Evolutionary conservation across 768 basidiomycete species (phyloP), one percentile per base, ranked within the genome.

Genomic region (Naganishia randhawae): DNA sequence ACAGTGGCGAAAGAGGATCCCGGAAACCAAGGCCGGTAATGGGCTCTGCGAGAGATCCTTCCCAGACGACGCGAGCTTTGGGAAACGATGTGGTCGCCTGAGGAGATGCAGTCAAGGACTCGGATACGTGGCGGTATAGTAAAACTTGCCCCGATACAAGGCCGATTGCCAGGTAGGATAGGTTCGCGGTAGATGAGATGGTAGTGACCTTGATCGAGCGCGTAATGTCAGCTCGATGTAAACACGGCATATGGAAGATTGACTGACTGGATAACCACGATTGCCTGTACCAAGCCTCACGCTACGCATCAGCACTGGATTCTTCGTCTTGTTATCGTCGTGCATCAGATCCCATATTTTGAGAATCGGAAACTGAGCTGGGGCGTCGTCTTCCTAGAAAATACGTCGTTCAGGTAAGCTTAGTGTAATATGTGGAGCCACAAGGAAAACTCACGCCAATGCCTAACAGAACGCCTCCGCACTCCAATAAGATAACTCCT

Each of bases 131-230:
- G 8, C 91, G 87, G 77, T 91, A 95, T 17, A 96, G 83, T 10
- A 98, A 84, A 17, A 96, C 94, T 0, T 90, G 90, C 29, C 96
- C 96, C 75, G 97, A 94, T 7, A 88, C 92, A n/a, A 98, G 85
- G 16, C 94, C 96, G 45, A 98, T 85, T 7, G 94, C 89, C 29
- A 99, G 86, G 77, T 93, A 90, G 0, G 90, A 86, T 3, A 96
- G 83, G 19, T 85, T 84, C 7, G 86, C 81, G 0, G 94, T 89
- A 25, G 93, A 82, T 0, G 93, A 90, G 48, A 96, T 82, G 1
- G 88, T 85, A 1, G 91, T 87, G 13, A 94, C 86, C 86, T 90
- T 69, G 55, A 25, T 33, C 29, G 48, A n/a, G 33, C 54, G 53
- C 25, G 42, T 55, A 33, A 52, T 52, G 19, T 57, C 6, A 57